Conservation (phyloP, 352 stramenopile genomes). For the Blastocystis sp. region DNA sequence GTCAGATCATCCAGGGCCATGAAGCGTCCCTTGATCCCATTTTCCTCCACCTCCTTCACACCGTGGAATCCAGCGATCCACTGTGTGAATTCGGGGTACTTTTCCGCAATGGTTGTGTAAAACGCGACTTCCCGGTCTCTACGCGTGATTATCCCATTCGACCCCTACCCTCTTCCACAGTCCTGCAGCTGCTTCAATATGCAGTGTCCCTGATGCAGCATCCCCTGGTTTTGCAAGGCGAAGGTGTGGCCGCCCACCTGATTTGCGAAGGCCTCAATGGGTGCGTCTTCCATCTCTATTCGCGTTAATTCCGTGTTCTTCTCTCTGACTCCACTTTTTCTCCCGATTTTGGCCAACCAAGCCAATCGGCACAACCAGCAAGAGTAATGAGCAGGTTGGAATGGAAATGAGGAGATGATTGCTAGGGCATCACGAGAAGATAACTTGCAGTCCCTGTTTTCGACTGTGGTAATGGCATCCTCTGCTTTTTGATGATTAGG, state of each 20-base stretch:
- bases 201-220: conserved; percentile 56
- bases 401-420: neutral
- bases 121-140: conserved; percentile 61
- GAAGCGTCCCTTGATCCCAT: conserved; percentile 56
- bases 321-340: neutral
- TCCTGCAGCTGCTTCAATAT: conserved; percentile 63
- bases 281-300: conserved; percentile 25
- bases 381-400: neutral
- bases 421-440: neutral
- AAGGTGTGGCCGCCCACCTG: conserved; percentile 66
- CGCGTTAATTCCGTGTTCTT: neutral
- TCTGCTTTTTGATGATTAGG: neutral
- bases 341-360: neutral
- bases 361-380: neutral
- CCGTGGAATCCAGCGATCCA: conserved; percentile 63
- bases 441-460: neutral
- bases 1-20: conserved; percentile 67
- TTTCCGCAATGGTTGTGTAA: conserved; percentile 38
- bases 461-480: neutral
- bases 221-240: conserved; percentile 47
- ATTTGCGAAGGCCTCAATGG: conserved; percentile 60
- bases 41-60: conserved; percentile 34
- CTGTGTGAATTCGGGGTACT: conserved; percentile 35
- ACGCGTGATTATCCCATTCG: neutral
- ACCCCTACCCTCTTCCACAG: conserved; percentile 61